These are phyloP conservation scores for Phoenix roebelenii DNA, from an alignment of 176 grass and related monocot species.

Conservation along the genomic window DNA sequence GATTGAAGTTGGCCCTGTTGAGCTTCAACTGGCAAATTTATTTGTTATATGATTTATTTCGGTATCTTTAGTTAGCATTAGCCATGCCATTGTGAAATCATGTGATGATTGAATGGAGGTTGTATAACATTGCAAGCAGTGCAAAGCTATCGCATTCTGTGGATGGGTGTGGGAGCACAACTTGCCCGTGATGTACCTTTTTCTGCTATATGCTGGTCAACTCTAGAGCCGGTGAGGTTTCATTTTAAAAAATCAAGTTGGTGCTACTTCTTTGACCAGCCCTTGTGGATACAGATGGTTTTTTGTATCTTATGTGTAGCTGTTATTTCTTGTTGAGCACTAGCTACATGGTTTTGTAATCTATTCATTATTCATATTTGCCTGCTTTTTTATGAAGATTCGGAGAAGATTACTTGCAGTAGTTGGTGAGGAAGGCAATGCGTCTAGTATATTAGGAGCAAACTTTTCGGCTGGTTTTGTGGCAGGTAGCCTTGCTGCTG, in stretches of 20 bases:
- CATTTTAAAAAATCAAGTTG: background rate
- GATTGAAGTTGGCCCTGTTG: too few relatives aligned
- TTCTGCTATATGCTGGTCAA: constrained; percentile 95
- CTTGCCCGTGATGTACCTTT: constrained; percentile 94
- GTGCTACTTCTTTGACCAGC: too few relatives aligned
- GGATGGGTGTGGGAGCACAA: constrained; percentile 95
- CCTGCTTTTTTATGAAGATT: constrained; percentile 30
- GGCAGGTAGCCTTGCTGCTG: constrained; percentile 86
- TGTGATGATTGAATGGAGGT: too few relatives aligned
- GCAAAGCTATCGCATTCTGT: constrained; percentile 70
- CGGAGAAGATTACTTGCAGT: constrained; percentile 60
- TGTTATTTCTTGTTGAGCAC: too few relatives aligned
- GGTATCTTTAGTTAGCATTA: too few relatives aligned
- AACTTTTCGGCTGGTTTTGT: constrained; percentile 92
- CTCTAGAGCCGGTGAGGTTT: constrained; percentile 70
- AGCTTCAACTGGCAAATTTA: too few relatives aligned
- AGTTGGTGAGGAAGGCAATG: constrained; percentile 76
- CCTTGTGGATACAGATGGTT: too few relatives aligned
- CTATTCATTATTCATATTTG: too few relatives aligned
- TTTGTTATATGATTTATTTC: too few relatives aligned
- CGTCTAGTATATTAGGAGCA: constrained; percentile 56
- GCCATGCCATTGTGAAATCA: too few relatives aligned
- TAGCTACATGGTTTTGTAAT: too few relatives aligned
- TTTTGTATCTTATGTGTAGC: too few relatives aligned
- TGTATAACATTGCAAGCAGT: constrained; percentile 35